Conservation (phyloP, 257 asterid species). For the Petrea volubilis region DNA sequence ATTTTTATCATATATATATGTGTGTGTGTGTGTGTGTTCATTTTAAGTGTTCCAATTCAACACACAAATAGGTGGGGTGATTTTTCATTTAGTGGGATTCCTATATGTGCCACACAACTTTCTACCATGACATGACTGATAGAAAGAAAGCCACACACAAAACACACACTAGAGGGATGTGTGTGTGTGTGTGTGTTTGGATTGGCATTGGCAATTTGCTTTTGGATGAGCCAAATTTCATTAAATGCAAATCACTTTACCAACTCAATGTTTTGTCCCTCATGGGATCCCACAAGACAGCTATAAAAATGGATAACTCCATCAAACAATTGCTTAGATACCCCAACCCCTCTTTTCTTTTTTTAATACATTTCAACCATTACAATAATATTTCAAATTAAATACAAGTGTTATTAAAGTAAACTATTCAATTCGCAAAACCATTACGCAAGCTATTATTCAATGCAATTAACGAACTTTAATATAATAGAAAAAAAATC, state of each 20-base stretch:
- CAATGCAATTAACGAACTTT: too few species aligned
- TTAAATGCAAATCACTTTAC: slow-evolving; percentile 43
- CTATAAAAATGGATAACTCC: slow-evolving; percentile 18
- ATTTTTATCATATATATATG: too few species aligned
- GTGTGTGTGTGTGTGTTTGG: slow-evolving; percentile 16
- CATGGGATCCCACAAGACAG: slow-evolving; percentile 41
- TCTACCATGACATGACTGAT: slow-evolving; percentile 34
- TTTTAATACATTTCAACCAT: too few species aligned
- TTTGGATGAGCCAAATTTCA: slow-evolving; percentile 45
- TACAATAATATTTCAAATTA: too few species aligned
- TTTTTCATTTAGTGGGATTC: slow-evolving; percentile 26
- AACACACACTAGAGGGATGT: slow-evolving; percentile 3
- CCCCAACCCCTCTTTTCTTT: slow-evolving; percentile 30
- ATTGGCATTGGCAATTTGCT: slow-evolving; percentile 30
- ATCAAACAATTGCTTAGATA: slow-evolving; percentile 32
- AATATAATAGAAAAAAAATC: too few species aligned
- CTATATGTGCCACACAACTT: slow-evolving; percentile 34
- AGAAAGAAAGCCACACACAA: slow-evolving; percentile 40
- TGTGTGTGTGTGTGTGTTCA: too few species aligned
- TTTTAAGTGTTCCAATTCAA: not conserved
- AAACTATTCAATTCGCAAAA: too few species aligned
- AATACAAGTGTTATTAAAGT: too few species aligned
- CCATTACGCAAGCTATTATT: too few species aligned
- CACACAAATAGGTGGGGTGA: slow-evolving; percentile 22
- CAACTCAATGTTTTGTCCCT: slow-evolving; percentile 33